Conservation (phyloP, 2,329 filamentous ascomycete species). For the Aspergillus sp. region DNA sequence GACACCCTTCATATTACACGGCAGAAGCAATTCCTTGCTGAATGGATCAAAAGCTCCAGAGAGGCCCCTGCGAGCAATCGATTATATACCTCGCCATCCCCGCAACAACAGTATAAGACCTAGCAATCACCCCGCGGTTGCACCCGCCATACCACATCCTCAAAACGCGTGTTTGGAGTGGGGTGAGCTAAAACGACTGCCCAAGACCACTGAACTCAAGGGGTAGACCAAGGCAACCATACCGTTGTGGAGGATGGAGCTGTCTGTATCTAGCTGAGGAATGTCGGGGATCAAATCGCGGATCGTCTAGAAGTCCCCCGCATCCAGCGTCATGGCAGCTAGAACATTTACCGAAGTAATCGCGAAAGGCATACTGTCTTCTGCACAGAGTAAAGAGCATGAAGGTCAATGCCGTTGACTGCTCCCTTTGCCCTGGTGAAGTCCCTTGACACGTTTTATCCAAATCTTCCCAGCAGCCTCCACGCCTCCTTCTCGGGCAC, state of each 20-base stretch:
- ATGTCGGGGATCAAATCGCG: neutral
- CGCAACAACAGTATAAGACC: no score
- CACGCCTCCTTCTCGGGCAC: constrained; percentile 37
- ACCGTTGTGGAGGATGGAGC: neutral
- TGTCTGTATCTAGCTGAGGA: neutral
- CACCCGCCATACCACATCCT: no score
- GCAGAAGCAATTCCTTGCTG: constrained; percentile 2
- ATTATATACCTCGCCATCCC: no score
- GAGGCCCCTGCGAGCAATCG: no score
- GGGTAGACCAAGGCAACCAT: neutral
- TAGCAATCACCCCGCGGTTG: no score
- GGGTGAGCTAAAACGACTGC: neutral
- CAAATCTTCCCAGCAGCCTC: constrained; percentile 40
- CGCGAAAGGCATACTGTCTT: neutral
- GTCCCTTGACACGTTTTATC: constrained; percentile 43
- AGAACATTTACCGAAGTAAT: neutral
- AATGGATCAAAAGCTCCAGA: no score
- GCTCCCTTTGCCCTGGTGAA: constrained; percentile 40
- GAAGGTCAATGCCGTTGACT: constrained; percentile 11
- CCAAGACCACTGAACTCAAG: neutral
- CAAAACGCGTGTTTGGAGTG: neutral
- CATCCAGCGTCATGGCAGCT: neutral
- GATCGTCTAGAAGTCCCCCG: neutral
- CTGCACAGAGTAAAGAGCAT: neutral
- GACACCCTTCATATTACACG: constrained; percentile 2